Evolutionary conservation across 495 filamentous ascomycete species (phyloP).

Genomic region (Aspergillus kassunensis): DNA sequence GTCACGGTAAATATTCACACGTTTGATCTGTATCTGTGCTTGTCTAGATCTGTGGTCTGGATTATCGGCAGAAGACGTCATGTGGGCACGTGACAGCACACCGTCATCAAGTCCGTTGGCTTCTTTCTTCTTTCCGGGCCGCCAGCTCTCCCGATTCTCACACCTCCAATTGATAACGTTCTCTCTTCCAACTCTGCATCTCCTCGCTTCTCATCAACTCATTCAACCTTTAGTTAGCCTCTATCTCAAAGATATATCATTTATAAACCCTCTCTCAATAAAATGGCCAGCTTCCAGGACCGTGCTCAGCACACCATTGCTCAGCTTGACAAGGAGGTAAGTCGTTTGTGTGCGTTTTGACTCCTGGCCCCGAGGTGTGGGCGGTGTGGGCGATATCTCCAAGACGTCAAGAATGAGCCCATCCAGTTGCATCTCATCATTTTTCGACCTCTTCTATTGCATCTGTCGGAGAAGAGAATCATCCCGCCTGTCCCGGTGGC

Average conservation of each 20-base stretch:
- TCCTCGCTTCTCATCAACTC: slow-evolving; percentile 3
- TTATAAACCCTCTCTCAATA: slow-evolving; percentile 2
- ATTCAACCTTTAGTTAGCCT: background rate
- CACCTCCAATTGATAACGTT: slow-evolving; percentile 12
- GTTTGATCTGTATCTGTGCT: no score
- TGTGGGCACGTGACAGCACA: slow-evolving; percentile 20
- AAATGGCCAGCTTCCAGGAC: slow-evolving; percentile 80
- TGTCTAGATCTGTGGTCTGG: no score
- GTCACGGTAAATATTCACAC: background rate
- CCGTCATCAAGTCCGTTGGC: slow-evolving; percentile 14
- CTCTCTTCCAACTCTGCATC: slow-evolving; percentile 1
- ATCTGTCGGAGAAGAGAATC: background rate
- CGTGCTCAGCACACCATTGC: slow-evolving; percentile 82
- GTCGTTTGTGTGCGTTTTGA: slow-evolving; percentile 39
- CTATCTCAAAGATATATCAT: background rate
- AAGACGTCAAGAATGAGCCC: background rate
- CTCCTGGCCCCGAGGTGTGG: slow-evolving; percentile 10
- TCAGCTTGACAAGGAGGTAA: slow-evolving; percentile 96
- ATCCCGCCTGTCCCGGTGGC: background rate
- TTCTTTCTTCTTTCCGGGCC: background rate
- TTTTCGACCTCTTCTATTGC: background rate
- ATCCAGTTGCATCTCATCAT: background rate
- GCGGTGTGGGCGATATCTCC: slow-evolving; percentile 24
- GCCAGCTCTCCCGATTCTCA: slow-evolving; percentile 21
- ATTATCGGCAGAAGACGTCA: slow-evolving; percentile 24